Evolutionary conservation across 768 basidiomycete species (phyloP), one percentile per base, ranked within the genome.

Genomic region (Naganishia vishniacii): DNA sequence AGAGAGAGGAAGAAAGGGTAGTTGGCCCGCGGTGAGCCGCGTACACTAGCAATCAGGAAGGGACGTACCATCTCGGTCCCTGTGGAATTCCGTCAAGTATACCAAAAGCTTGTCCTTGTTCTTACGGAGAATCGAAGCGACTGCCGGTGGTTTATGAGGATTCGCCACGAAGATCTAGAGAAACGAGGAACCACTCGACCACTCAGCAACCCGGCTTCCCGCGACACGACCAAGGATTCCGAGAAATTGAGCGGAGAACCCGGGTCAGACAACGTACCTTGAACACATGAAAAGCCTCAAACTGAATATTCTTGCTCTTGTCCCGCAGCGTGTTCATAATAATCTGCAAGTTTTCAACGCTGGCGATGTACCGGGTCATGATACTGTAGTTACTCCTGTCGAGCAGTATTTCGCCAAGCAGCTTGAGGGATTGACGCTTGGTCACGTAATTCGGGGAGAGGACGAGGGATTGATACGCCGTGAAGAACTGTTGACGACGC

Each of bases 281-380:
- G 84, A 99, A 99, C 41, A 99, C 95, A 72, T 99, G 95, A 80
- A 99, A 99, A 2, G 95, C 94, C 77, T 99, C 95, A 63, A 98
- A 99, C 77, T 99, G 95, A 48, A 99, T 98, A 78, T 99, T 99
- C 82, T 91, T 90, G 83, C 93, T 97, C 84, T 93, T 95, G 77
- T 97, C 91, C 67, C 93, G 84, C 62, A 99, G 81, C 62, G 98
- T 83, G 78, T 98, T 98, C 95, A 99, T 99, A 91, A 99, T 95
- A 87, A 94, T 90, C 86, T 98, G 97, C 68, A 99, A 82, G 76
- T 98, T 99, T 29, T 86, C 87, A 74, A 97, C 95, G 72, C 86
- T 87, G 9, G 90, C 84, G 70, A 99, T 99, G 76, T 98, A 99
- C 7, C 87, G 84, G 0, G 95, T 98, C 95, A 99, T 99, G 73